These are phyloP conservation scores for Strobilomyces echinocephalus DNA, from an alignment of 768 basidiomycete genomes.

Conservation along the genomic window DNA sequence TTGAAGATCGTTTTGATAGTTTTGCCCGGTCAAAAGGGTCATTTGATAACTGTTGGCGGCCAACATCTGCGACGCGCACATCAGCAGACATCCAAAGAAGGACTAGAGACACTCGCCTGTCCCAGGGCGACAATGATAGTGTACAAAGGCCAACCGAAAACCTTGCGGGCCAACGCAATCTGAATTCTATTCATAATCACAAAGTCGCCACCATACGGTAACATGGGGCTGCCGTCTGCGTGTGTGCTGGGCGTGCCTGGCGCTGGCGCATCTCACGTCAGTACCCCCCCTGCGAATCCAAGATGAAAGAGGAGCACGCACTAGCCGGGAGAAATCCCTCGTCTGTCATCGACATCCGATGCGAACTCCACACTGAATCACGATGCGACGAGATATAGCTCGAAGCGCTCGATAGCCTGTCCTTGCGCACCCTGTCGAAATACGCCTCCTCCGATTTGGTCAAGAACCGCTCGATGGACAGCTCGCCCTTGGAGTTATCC, in stretches of 20 bases:
- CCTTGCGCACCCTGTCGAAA: slow-evolving; percentile 86
- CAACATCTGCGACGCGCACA: slow-evolving; percentile 51
- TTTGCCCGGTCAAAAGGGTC: slow-evolving; percentile 81
- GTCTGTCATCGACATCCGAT: slow-evolving; percentile 39
- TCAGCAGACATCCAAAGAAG: slow-evolving; percentile 1
- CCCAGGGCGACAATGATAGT: slow-evolving; percentile 84
- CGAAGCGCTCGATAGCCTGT: slow-evolving; percentile 78
- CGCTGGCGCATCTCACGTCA: slow-evolving; percentile 18
- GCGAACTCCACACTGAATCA: slow-evolving; percentile 79
- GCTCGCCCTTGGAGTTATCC: slow-evolving; percentile 85
- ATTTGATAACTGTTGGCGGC: slow-evolving; percentile 94
- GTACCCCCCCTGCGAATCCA: not conserved
- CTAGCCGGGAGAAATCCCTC: slow-evolving; percentile 71
- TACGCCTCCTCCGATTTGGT: slow-evolving; percentile 90
- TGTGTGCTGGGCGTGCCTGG: slow-evolving; percentile 48
- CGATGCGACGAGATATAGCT: slow-evolving; percentile 76
- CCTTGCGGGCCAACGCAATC: slow-evolving; percentile 73
- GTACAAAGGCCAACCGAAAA: slow-evolving; percentile 88
- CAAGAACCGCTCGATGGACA: slow-evolving; percentile 89
- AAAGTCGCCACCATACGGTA: slow-evolving; percentile 51
- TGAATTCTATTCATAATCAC: slow-evolving; percentile 85
- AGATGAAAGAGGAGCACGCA: slow-evolving; percentile 36
- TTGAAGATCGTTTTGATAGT: slow-evolving; percentile 74
- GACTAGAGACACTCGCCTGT: slow-evolving; percentile 45
- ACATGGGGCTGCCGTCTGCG: slow-evolving; percentile 39